Evolutionary conservation across 768 basidiomycete species (phyloP), one percentile per base, ranked within the genome.

Genomic region (Coprinellus aureogranulatus): DNA sequence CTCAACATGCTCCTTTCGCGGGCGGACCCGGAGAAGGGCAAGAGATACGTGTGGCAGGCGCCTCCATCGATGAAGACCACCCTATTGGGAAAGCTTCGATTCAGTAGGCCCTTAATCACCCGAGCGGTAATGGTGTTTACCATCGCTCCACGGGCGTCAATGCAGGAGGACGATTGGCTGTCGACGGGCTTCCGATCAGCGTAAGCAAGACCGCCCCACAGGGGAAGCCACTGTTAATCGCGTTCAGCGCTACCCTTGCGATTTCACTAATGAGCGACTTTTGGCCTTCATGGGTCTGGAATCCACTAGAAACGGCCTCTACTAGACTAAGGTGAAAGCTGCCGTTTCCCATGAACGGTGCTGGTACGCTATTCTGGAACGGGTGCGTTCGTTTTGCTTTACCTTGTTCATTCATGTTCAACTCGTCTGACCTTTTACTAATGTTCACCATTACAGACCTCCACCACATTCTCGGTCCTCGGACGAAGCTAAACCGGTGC

Each of bases 261-360:
- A 53, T 44, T 25, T 34, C 10, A 53, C 53, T 45, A 58, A 58
- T 25, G 48, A 48, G 31, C 16, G 45, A 31, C 42, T 58, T 12
- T 26, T 58, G 11, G 27, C 51, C 11, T 52, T 58, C 44, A 51
- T 58, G 44, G 10, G 56, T 50, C 5, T 22, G 20, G n/a, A 22
- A 50, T 6, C 3, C 16, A 44, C 22, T 55, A 41, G 47, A 28
- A 23, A 16, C 20, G 20, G 8, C 22, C 4, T 8, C 6, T 44
- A 30, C 40, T 37, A 58, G 34, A 44, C 42, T 14, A 53, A 53
- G n/a, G 57, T 25, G 10, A 53, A 40, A 9, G 34, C 53, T 26
- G 57, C 52, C 2, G 27, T 45, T 9, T 58, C 51, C 6, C 57
- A 58, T 53, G 57, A 58, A 14, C 26, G 52, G 26, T 50, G 53